Base-by-base conservation (phyloP, 768 basidiomycete species). In the Lactarius hengduanensis region DNA sequence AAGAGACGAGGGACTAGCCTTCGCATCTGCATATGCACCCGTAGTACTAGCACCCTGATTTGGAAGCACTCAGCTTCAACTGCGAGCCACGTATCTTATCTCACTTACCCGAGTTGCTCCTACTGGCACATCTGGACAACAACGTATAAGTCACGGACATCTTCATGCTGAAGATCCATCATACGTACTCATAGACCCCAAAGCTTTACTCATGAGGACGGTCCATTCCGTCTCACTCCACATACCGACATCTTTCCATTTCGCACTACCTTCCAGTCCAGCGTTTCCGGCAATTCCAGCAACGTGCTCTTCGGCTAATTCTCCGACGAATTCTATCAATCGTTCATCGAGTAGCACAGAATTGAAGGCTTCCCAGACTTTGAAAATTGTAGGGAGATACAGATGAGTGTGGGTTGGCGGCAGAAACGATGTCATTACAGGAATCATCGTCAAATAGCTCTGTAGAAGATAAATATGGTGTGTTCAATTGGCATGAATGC, bases 201-300 rank as follows among this genome's bases (percentile, higher is more conserved):
- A 78, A 16, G 91, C 89, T 75, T 95, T 96, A 41, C 87, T 87
- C 69, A 95, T 84, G 58, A 98, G 78, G 32, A 90, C 79, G 63
- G 86, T 85, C 87, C 94, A 98, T 76, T 98, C 88, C 53, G 84
- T 80, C 64, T 92, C 84, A 5, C 85, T 88, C 85, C 94, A 95
- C 62, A 98, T 95, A 15, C 96, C 96, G 41, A 98, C 83, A 70
- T 92, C 91, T 74, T 88, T 89, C 87, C 87, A 90, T 63, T 78
- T 77, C 9, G 86, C 83, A 45, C 82, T 81, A 59, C 83, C 84
- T 70, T 85, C 83, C 58, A 76, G 75, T 10, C 83, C 86, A n/a
- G 77, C 80, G 54, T 78, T 79, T n/a, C 85, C 84, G 45, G 74
- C 73, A 26, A 80, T 77, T 22, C 88, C 88, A 26, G 84, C 76